phyloP scores from a whole-genome alignment of 1,139 yeast genomes.

The Taphrina flavorubra region DNA sequence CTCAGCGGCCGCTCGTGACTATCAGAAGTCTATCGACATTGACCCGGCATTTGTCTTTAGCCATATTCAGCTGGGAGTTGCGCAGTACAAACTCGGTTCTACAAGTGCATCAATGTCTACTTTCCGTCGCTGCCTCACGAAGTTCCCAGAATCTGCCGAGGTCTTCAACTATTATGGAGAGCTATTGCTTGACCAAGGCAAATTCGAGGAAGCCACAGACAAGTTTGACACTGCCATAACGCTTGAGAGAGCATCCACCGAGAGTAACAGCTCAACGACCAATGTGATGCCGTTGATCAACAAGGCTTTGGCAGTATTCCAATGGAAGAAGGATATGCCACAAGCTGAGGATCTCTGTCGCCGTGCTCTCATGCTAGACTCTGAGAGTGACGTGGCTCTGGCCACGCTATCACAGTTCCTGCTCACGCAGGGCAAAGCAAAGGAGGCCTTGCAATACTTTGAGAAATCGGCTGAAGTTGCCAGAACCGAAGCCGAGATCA shows the following conservation, averaged over 20 bases:
- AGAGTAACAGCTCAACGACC: conserved; percentile 57
- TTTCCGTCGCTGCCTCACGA: conserved; percentile 74
- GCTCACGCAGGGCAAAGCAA: conserved; percentile 79
- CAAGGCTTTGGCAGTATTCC: conserved; percentile 69
- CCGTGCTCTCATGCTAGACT: conserved; percentile 77
- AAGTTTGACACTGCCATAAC: conserved; percentile 88
- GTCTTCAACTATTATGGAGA: conserved; percentile 96
- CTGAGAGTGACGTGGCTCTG: conserved; percentile 86
- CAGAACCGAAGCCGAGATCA: conserved; percentile 82
- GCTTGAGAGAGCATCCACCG: conserved; percentile 64
- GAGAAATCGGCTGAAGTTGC: conserved; percentile 82
- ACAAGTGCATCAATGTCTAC: conserved; percentile 65
- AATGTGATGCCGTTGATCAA: conserved; percentile 91
- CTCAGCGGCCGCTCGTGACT: conserved; percentile 72
- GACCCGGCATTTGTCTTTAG: conserved; percentile 82
- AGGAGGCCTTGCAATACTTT: conserved; percentile 79
- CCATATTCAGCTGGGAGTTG: conserved; percentile 90
- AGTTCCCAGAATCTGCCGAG: conserved; percentile 86
- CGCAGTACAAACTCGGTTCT: conserved; percentile 81
- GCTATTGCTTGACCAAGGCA: conserved; percentile 81
- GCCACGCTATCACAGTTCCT: conserved; percentile 88
- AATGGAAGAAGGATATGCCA: conserved; percentile 52
- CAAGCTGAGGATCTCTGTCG: conserved; percentile 71
- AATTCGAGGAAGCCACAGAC: conserved; percentile 70
- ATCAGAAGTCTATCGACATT: conserved; percentile 73